Evolutionary conservation across 176 grass and related monocot genomes (phyloP), one percentile per base, ranked within the genome.

Genomic region (Eleusine indica): DNA sequence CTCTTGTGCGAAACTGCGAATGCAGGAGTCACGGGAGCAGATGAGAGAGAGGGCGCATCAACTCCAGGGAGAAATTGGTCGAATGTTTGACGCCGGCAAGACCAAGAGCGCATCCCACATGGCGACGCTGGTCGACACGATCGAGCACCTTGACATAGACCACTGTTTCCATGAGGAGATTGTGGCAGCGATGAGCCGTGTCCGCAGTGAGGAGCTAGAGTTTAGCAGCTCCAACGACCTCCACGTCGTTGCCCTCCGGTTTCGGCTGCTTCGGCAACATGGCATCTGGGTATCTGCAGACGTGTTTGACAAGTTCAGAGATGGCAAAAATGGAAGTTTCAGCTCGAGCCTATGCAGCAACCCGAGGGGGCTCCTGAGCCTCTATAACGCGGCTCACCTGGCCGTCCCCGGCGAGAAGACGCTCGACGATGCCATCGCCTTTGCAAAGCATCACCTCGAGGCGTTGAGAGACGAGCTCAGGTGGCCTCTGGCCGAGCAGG

Each of bases 371-470:
- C 48, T 75, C 14, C 73, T 75, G 0, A 57, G 73, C 48, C 30
- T 75, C 4, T 70, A 70, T 37, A 42, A 70, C 67, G 67, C 38
- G 29, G 67, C 67, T 41, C 67, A 70, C 67, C 29, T 75, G 29
- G 48, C 48, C 7, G 17, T 6, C 48, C 44, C 25, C 4, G 73
- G 12, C 10, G 73, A 53, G 51, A 49, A 13, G 29, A 9, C 4
- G 1, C 73, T 75, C 5, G 51, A 75, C 5, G 48, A 56, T 0
- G 73, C 48, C 32, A 35, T 49, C 6, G 73, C 28, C 29, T 75
- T 75, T 28, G 7, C 48, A 0, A 35, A 7, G 46, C 22, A 25
- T 5, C 72, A 75, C 49, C 73, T 75, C 48, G 51, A 75, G 21
- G 22, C 16, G 4, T 2, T 5, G 38, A 39, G 19, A 42, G 15